Percentiles rank a stretch among this genome's conserved stretches.
phyloP scores from a whole-genome alignment of 2,329 filamentous ascomycete species.

The Acrodontium crateriforme region DNA sequence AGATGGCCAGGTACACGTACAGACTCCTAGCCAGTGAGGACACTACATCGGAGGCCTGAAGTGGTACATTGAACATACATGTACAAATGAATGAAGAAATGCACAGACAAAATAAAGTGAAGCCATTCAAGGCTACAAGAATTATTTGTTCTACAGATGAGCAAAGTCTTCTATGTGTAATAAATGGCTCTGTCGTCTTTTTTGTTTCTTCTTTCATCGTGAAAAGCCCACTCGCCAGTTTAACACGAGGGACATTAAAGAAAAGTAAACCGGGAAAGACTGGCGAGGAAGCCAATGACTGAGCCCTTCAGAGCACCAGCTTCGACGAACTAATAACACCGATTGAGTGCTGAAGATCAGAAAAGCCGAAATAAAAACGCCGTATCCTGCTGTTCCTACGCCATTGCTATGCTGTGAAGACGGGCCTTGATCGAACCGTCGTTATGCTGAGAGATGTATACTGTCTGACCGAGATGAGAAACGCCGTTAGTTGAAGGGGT shows the following conservation, averaged over 20 bases:
- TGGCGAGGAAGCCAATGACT: slow-evolving; percentile 10
- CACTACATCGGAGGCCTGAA: slow-evolving; percentile 6
- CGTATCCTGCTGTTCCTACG: slow-evolving; percentile 2
- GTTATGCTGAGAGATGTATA: slow-evolving; percentile 12
- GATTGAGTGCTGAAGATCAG: slow-evolving; percentile 3
- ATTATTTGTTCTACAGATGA: too few species aligned
- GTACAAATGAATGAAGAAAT: too few species aligned
- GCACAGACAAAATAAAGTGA: too few species aligned
- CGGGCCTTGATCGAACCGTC: slow-evolving; percentile 2
- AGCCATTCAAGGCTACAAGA: too few species aligned
- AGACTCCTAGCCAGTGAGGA: slow-evolving; percentile 6
- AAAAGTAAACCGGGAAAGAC: too few species aligned
- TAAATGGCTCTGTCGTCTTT: too few species aligned
- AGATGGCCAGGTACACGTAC: slow-evolving; percentile 34
- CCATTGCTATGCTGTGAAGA: slow-evolving; percentile 9
- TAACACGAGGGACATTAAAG: too few species aligned
- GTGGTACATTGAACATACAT: neutral
- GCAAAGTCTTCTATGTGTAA: too few species aligned
- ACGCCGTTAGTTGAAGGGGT: too few species aligned
- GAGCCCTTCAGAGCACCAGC: slow-evolving; percentile 15
- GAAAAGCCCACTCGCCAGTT: too few species aligned
- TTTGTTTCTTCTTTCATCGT: too few species aligned
- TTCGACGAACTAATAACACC: slow-evolving; percentile 1
- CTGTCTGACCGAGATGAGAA: slow-evolving; percentile 2
- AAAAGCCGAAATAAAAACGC: too few species aligned